phyloP scores from a whole-genome alignment of 306 rosid genomes.

The Fagus crenata region DNA sequence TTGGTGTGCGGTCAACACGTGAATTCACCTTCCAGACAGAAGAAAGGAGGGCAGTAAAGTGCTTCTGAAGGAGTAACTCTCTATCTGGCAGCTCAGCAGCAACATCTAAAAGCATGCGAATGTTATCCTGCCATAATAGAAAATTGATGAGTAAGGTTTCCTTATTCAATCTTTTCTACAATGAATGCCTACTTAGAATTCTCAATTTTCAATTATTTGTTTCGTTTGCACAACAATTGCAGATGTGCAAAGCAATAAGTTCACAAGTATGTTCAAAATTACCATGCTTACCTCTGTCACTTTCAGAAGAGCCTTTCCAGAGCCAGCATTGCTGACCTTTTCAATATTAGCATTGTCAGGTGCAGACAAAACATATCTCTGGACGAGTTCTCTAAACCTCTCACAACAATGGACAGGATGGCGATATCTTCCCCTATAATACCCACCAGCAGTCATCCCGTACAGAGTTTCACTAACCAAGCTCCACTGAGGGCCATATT shows the following conservation, averaged over 20 bases:
- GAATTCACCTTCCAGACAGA: constrained; percentile 66
- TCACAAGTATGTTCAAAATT: constrained; percentile 19
- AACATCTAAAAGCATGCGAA: constrained; percentile 66
- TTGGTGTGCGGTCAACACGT: constrained; percentile 42
- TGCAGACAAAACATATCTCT: constrained; percentile 60
- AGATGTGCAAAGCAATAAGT: constrained; percentile 12
- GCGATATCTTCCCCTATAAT: constrained; percentile 85
- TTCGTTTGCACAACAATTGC: not conserved
- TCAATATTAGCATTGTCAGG: constrained; percentile 70
- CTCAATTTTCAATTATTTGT: not conserved
- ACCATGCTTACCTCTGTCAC: constrained; percentile 76
- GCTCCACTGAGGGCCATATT: constrained; percentile 92
- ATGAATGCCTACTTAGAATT: not conserved
- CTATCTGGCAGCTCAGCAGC: constrained; percentile 80
- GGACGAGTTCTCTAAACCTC: constrained; percentile 88
- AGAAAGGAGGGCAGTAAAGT: constrained; percentile 80
- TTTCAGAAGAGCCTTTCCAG: constrained; percentile 93
- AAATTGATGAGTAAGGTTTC: constrained; percentile 9
- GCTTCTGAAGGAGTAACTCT: constrained; percentile 85
- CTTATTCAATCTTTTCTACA: not conserved
- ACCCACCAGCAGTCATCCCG: constrained; percentile 86
- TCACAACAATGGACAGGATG: constrained; percentile 98
- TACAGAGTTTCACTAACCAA: constrained; percentile 80
- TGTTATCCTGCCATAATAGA: constrained; percentile 68
- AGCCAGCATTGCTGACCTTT: constrained; percentile 61